Base-by-base conservation (phyloP, 352 stramenopile species). In the Poterioochromonas sp. region DNA sequence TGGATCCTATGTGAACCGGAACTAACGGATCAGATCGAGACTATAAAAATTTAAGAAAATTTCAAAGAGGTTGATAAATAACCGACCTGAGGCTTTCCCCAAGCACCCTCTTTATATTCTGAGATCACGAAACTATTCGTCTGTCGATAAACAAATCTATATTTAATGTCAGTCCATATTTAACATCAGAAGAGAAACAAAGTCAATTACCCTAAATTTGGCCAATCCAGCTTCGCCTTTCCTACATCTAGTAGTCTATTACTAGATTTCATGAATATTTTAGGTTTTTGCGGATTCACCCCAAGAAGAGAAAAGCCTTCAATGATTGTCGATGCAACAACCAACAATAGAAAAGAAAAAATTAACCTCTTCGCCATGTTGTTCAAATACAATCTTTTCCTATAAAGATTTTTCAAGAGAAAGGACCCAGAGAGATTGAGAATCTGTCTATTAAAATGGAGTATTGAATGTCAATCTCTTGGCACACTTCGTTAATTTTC, bases 1-100 rank as follows among this genome's bases (percentile, higher is more conserved):
- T 94, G 54, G 87, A 88, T 77, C 87, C 89, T 77, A 94, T 91
- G 79, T 94, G 88, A 74, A 92, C 47, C 53, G 86, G 87, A 12
- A 94, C 81, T 79, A 92, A 92, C 0, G 88, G 86, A 49, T 90
- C 86, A 70, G 84, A 49, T 34, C 81, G 15, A 12, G 26, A 32
- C 51, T 62, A 62, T 8, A 29, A 22, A 32, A 22, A 62, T 8
- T 8, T 32, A 8, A 2, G 2, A 62, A 34, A 62, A 22, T 32
- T 34, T 8, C 26, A 32, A 8, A 62, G 2, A 62, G 12, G 43
- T 20, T 51, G 18, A 51, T 51, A 51, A 51, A 32, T 22, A 12
- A 32, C 26, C 70, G 58, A 83, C 65, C 79, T 92, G 85, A 29
- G 82, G 77, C 73, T 87, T 76, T 35, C 83, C 80, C 89, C 89